Evolutionary conservation across 345 rosid species (phyloP), one percentile per base, ranked within the genome.

Genomic region (Sapria himalayana): DNA sequence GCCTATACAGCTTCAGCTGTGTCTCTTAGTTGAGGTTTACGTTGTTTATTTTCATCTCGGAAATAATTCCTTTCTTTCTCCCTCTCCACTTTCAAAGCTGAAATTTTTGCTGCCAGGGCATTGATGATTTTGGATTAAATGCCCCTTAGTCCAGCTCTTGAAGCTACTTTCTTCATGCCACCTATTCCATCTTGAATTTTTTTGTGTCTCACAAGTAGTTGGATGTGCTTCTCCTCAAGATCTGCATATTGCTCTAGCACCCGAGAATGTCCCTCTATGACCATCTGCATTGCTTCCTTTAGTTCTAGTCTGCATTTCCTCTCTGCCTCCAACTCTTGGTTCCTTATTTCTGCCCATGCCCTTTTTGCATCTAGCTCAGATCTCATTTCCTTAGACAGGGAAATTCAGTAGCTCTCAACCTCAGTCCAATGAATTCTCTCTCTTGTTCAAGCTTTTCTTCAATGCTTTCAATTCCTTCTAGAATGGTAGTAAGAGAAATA

Each of bases 1-100:
- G 99, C 96, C 55, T 84, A 76, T 49, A 84, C 96, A 49, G 99
- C 99, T 66, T 84, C 92, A 49, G 89, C 94, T 41, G 96, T 91
- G 58, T 91, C 99, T 46, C 73, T 72, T 55, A 91, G 48, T 50
- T 80, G 99, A 56, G 89, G 58, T 56, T 84, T 74, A 60, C 84
- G 93, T 38, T 76, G 86, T 58, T 53, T 73, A 55, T 69, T 91
- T 56, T 91, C 99, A 51, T 78, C 95, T 56, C 82, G 74, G 22
- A 84, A 60, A 45, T 80, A 78, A 45, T 61, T 66, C 53, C 73
- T 77, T 61, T 84, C 99, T 39, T 75, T 80, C 51, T 84, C 99
- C 48, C 67, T 67, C 65, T 78, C 92, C 19, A 57, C 85, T 57
- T 65, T 91, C 53, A 91, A 41, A 14, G 92, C 89, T 39, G 96